These are phyloP conservation scores for Hypoxylon lenormandii DNA, from an alignment of 495 filamentous ascomycete species.

Conservation along the genomic window DNA sequence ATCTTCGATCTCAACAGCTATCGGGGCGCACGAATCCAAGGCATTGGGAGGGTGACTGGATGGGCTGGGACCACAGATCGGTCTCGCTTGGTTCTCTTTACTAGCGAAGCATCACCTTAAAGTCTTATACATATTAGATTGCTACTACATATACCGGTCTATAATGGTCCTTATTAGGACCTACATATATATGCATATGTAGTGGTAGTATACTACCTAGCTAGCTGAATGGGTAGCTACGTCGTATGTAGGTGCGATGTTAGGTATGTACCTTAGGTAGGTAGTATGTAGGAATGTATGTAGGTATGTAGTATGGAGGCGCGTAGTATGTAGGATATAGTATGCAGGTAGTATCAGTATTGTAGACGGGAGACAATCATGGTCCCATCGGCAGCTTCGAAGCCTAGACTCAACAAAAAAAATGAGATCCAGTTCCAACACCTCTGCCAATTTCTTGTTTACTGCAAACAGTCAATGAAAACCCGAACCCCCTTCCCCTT, in stretches of 20 bases:
- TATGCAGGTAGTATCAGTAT: background rate
- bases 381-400: background rate
- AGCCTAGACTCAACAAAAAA: background rate
- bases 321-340: background rate
- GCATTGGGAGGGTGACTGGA: slow-evolving; percentile 38
- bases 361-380: background rate
- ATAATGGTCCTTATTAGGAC: too few species aligned
- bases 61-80: slow-evolving; percentile 4
- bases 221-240: too few species aligned
- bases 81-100: slow-evolving; percentile 18
- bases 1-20: slow-evolving; percentile 41
- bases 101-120: slow-evolving; percentile 1
- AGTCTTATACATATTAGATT: slow-evolving; percentile 22
- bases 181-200: too few species aligned
- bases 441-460: too few species aligned
- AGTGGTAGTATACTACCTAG: too few species aligned
- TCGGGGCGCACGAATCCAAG: slow-evolving; percentile 29
- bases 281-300: too few species aligned
- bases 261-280: too few species aligned
- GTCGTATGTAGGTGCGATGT: too few species aligned
- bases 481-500: background rate
- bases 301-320: background rate
- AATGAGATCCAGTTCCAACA: background rate
- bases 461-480: too few species aligned
- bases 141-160: slow-evolving; percentile 1